These are phyloP conservation scores for Candida tetrigidarum DNA, from an alignment of 1,139 yeast species.

Conservation along the genomic window DNA sequence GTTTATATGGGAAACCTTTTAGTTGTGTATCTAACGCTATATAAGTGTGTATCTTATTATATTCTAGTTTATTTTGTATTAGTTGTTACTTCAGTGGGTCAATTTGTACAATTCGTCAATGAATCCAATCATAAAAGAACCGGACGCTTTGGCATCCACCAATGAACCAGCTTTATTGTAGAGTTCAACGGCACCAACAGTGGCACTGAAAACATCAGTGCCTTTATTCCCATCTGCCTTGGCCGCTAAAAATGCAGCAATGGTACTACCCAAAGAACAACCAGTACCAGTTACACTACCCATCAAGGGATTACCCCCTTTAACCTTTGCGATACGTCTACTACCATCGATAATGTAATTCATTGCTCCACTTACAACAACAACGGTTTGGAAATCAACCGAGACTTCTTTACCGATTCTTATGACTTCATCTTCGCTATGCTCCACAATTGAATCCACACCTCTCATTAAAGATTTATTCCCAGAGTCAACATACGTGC, in stretches of 20 bases:
- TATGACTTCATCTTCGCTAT: slow-evolving; percentile 31
- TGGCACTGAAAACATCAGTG: slow-evolving; percentile 47
- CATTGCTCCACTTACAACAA: slow-evolving; percentile 62
- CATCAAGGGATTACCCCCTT: slow-evolving; percentile 72
- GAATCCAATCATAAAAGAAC: slow-evolving; percentile 51
- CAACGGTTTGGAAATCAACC: slow-evolving; percentile 56
- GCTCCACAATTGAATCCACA: slow-evolving; percentile 60
- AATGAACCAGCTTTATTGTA: slow-evolving; percentile 79
- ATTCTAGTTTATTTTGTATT: too few relatives aligned
- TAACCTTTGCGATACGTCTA: slow-evolving; percentile 24
- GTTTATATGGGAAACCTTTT: slow-evolving; percentile 54
- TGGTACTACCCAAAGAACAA: slow-evolving; percentile 78
- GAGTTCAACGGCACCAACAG: slow-evolving; percentile 59
- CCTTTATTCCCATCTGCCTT: slow-evolving; percentile 26
- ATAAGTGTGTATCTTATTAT: too few relatives aligned
- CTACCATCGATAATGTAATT: slow-evolving; percentile 33
- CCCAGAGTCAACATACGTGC: slow-evolving; percentile 33
- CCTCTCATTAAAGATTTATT: slow-evolving; percentile 63
- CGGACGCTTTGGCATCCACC: slow-evolving; percentile 42
- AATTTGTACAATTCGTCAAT: slow-evolving; percentile 44
- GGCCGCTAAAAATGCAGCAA: slow-evolving; percentile 64
- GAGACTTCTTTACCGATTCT: slow-evolving; percentile 59
- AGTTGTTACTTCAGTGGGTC: slow-evolving; percentile 19
- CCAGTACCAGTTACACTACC: slow-evolving; percentile 88
- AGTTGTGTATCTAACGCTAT: slow-evolving; percentile 39